Percentiles rank a stretch among this genome's conserved stretches.
Evolutionary conservation across 2,329 filamentous ascomycete species (phyloP).

Genomic region (Teratosphaeria viscida): DNA sequence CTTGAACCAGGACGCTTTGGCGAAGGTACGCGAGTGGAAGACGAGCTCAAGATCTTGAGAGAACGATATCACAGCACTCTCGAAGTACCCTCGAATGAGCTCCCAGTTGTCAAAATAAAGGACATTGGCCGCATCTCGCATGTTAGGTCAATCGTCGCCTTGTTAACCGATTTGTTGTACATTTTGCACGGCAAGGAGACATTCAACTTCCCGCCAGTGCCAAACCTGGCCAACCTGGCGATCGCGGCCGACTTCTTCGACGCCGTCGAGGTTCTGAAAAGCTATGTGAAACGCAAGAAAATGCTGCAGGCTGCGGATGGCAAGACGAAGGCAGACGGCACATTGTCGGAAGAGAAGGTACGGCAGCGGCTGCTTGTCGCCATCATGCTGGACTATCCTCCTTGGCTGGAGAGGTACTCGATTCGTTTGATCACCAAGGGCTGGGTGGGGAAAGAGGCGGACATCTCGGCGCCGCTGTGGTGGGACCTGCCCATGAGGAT

Average conservation of each 20-base stretch:
- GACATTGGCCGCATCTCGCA: slow-evolving; percentile 61
- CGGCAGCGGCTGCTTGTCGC: slow-evolving; percentile 61
- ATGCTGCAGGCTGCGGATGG: slow-evolving; percentile 32
- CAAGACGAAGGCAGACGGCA: slow-evolving; percentile 29
- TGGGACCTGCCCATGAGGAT: slow-evolving; percentile 61
- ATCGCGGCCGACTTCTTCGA: slow-evolving; percentile 66
- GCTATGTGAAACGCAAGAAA: slow-evolving; percentile 41
- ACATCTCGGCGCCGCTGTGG: slow-evolving; percentile 46
- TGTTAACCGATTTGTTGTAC: slow-evolving; percentile 55
- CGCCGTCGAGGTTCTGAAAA: slow-evolving; percentile 46
- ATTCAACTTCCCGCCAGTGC: slow-evolving; percentile 35
- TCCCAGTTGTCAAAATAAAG: slow-evolving; percentile 55
- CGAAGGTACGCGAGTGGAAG: slow-evolving; percentile 48
- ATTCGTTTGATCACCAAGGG: slow-evolving; percentile 57
- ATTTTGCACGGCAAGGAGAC: slow-evolving; percentile 51
- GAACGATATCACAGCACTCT: slow-evolving; percentile 38
- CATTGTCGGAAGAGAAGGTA: slow-evolving; percentile 51
- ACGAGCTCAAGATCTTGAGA: slow-evolving; percentile 42
- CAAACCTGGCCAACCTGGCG: slow-evolving; percentile 56
- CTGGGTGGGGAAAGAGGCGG: slow-evolving; percentile 45
- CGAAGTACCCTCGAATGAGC: slow-evolving; percentile 31
- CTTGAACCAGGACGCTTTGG: slow-evolving; percentile 53
- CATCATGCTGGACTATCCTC: slow-evolving; percentile 52
- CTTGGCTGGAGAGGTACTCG: slow-evolving; percentile 51
- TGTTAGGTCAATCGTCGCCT: slow-evolving; percentile 42